phyloP scores from a whole-genome alignment of 805 yeast genomes.

The Zygosaccharomyces pseudorouxii region DNA sequence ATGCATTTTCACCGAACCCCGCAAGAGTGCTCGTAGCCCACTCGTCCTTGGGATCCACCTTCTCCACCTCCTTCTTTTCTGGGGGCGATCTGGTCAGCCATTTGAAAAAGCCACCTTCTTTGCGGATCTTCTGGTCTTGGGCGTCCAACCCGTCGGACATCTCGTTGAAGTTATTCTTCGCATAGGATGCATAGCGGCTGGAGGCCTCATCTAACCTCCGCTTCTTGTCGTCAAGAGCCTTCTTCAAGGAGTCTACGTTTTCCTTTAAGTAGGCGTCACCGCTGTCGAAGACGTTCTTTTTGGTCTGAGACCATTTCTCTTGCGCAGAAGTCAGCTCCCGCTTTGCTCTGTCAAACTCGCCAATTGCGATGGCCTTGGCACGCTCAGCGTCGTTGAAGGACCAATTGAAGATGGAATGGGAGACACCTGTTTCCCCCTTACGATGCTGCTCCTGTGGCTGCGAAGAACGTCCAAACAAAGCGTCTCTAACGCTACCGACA shows the following conservation, averaged over 20 bases:
- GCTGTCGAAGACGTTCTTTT: slow-evolving; percentile 19
- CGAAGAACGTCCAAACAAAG: slow-evolving; percentile 8
- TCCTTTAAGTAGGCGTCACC: slow-evolving; percentile 18
- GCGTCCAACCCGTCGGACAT: slow-evolving; percentile 25
- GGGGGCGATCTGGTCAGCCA: slow-evolving; percentile 21
- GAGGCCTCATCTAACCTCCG: slow-evolving; percentile 22
- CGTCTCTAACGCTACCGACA: slow-evolving; percentile 14
- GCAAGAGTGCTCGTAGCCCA: slow-evolving; percentile 36
- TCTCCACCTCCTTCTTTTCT: slow-evolving; percentile 8
- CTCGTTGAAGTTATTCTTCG: slow-evolving; percentile 25
- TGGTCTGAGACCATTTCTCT: slow-evolving; percentile 13
- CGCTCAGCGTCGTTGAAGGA: slow-evolving; percentile 31
- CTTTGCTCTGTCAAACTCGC: slow-evolving; percentile 29
- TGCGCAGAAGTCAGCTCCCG: slow-evolving; percentile 24
- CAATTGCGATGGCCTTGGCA: slow-evolving; percentile 29
- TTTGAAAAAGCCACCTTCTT: slow-evolving; percentile 23
- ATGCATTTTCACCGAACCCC: slow-evolving; percentile 48
- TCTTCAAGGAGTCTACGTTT: slow-evolving; percentile 18
- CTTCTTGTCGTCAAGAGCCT: slow-evolving; percentile 18
- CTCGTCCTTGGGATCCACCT: slow-evolving; percentile 19
- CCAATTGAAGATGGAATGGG: slow-evolving; percentile 28
- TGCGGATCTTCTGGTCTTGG: slow-evolving; percentile 21
- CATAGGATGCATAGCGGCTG: slow-evolving; percentile 17
- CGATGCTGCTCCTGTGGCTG: slow-evolving; percentile 9
- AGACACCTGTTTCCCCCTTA: slow-evolving; percentile 16